These are phyloP conservation scores for Calonectria honghensis DNA, from an alignment of 2,329 filamentous ascomycete species.

Conservation along the genomic window DNA sequence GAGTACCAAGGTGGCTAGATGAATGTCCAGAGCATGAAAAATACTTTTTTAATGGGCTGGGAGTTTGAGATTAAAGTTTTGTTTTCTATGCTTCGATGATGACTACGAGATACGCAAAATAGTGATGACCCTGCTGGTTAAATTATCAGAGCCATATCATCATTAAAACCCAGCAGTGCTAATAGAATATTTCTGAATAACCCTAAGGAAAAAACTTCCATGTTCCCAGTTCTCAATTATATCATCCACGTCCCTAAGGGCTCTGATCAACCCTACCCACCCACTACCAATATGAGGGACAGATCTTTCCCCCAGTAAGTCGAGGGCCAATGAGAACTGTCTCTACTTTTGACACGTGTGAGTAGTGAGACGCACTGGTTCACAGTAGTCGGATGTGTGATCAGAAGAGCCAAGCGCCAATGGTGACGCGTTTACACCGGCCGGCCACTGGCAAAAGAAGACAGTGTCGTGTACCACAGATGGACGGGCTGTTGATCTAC, in stretches of 20 bases:
- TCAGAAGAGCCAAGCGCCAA: not conserved
- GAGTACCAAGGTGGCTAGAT: not conserved
- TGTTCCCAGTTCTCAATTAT: too few species aligned
- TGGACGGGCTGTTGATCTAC: not conserved
- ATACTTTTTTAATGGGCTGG: not conserved
- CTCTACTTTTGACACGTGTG: not conserved
- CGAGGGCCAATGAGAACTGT: not conserved
- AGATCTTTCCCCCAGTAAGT: too few species aligned
- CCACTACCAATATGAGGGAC: not conserved
- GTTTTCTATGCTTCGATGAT: not conserved
- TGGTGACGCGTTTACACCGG: not conserved
- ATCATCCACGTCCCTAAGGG: too few species aligned
- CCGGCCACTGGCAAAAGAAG: not conserved
- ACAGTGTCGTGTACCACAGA: not conserved
- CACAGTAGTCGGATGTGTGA: not conserved
- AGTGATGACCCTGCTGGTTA: not conserved
- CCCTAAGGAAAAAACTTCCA: not conserved
- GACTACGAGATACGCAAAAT: not conserved
- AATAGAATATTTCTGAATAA: not conserved
- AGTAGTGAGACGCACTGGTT: not conserved
- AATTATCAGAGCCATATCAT: not conserved
- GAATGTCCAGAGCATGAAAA: not conserved
- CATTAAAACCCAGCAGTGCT: not conserved
- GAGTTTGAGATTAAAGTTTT: not conserved
- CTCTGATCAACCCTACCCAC: not conserved